Evolutionary conservation across 768 basidiomycete species (phyloP).

Genomic region (Rhodotorula kratochvilovae): DNA sequence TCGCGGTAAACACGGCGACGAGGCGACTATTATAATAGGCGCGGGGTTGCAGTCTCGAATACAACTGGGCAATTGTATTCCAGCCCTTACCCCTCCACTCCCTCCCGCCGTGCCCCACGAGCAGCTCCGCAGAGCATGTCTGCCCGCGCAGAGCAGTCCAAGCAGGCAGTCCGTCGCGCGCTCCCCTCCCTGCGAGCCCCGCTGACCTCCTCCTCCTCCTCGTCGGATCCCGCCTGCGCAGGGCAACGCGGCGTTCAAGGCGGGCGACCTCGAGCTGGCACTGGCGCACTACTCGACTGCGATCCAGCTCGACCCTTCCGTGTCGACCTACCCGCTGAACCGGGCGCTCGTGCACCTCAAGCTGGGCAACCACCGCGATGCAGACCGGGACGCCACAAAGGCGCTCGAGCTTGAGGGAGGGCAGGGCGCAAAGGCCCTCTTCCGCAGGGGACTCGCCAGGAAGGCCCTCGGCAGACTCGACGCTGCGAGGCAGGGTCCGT

Average conservation of each 20-base stretch:
- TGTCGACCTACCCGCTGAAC: constrained; percentile 78
- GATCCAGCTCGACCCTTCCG: constrained; percentile 63
- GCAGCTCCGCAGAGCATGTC: not conserved
- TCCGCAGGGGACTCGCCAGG: constrained; percentile 47
- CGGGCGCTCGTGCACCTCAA: constrained; percentile 88
- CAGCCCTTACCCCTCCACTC: not conserved
- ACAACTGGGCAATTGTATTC: not conserved
- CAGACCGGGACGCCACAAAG: constrained; percentile 44
- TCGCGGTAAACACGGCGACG: too few species aligned
- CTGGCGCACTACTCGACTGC: constrained; percentile 84
- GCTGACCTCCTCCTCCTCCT: not conserved
- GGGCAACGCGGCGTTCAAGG: constrained; percentile 85
- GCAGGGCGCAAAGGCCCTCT: constrained; percentile 48
- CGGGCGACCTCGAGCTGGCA: constrained; percentile 68
- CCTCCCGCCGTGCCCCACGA: not conserved
- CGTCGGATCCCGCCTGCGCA: constrained; percentile 44
- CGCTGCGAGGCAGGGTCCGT: constrained; percentile 13
- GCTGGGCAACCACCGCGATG: constrained; percentile 56
- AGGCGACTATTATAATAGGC: too few species aligned
- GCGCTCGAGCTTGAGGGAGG: constrained; percentile 46
- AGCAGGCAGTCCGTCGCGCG: constrained; percentile 7
- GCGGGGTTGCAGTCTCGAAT: too few species aligned
- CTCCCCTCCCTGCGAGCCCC: too few species aligned
- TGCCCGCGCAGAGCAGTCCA: constrained; percentile 4
- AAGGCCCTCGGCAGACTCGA: constrained; percentile 40